Evolutionary conservation across 2,329 filamentous ascomycete genomes (phyloP).

Genomic region (Aureobasidium lini): DNA sequence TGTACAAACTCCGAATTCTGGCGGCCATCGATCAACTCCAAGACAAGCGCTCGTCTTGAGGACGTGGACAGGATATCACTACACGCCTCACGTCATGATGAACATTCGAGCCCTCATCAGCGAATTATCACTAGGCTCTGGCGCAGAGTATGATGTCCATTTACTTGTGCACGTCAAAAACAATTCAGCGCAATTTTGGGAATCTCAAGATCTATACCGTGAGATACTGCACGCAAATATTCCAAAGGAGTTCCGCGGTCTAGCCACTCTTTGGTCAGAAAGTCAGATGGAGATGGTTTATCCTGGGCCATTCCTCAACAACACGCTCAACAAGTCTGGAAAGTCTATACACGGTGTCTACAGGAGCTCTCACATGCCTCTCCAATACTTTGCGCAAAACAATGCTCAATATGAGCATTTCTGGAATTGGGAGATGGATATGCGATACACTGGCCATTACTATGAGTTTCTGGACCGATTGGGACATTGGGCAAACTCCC

Average conservation of each 20-base stretch:
- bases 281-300: conserved; percentile 89
- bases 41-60: conserved; percentile 79
- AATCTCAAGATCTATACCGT: conserved; percentile 60
- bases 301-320: conserved; percentile 75
- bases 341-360: conserved; percentile 81
- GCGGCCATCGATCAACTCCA: conserved; percentile 23
- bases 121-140: conserved; percentile 71
- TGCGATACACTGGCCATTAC: conserved; percentile 72
- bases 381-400: conserved; percentile 45
- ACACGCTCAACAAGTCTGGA: conserved; percentile 53
- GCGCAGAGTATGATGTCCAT: conserved; percentile 80
- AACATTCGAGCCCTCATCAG: conserved; percentile 76
- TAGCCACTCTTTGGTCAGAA: conserved; percentile 89
- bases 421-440: conserved; percentile 91
- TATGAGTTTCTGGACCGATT: conserved; percentile 69
- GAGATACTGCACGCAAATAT: conserved; percentile 60
- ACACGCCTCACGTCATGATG: conserved; percentile 69
- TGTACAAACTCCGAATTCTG: not conserved
- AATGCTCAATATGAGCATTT: conserved; percentile 45
- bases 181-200: conserved; percentile 67
- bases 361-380: conserved; percentile 49
- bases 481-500: conserved; percentile 54
- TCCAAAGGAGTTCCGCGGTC: conserved; percentile 76
- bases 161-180: conserved; percentile 81
- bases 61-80: conserved; percentile 74